Conservation (phyloP, 2,329 filamentous ascomycete species). For the Fusarium goolgardi region DNA sequence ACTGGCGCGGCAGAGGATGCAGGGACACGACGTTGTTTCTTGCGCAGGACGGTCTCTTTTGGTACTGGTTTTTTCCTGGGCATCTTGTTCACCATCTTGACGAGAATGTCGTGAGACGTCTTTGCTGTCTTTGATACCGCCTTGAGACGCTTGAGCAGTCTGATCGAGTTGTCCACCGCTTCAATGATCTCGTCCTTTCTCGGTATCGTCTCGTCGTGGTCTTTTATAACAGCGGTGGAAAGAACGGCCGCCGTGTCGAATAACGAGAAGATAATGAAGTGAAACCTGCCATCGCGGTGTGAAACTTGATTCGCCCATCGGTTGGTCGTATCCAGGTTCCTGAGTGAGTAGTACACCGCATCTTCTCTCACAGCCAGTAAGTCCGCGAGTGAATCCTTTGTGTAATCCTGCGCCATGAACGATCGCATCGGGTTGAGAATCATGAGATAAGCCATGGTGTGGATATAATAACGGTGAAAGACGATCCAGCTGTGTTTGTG, state of each 20-base stretch:
- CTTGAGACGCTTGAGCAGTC: conserved; percentile 49
- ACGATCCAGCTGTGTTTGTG: conserved; percentile 55
- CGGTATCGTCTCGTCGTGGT: conserved; percentile 53
- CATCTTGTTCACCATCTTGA: conserved; percentile 47
- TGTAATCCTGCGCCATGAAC: conserved; percentile 56
- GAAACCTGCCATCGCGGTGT: conserved; percentile 61
- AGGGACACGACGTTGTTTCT: conserved; percentile 22
- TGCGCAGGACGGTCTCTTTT: conserved; percentile 20
- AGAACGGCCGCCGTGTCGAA: conserved; percentile 64
- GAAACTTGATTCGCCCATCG: conserved; percentile 58
- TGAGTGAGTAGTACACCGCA: conserved; percentile 58
- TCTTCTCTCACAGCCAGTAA: conserved; percentile 53
- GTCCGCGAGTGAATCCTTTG: conserved; percentile 43
- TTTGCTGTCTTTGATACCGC: conserved; percentile 51
- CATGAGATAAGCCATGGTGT: neutral
- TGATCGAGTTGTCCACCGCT: conserved; percentile 52
- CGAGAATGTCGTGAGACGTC: conserved; percentile 51
- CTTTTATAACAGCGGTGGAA: conserved; percentile 63
- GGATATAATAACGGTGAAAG: conserved; percentile 56
- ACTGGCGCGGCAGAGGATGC: neutral
- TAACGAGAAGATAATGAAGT: conserved; percentile 63
- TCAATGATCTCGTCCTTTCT: conserved; percentile 54
- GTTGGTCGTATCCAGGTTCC: conserved; percentile 55
- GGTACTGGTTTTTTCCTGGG: conserved; percentile 42
- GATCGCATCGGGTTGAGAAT: conserved; percentile 58